Base-by-base conservation (phyloP, 2,329 filamentous ascomycete genomes). In the Aspergillus phoenicis region DNA sequence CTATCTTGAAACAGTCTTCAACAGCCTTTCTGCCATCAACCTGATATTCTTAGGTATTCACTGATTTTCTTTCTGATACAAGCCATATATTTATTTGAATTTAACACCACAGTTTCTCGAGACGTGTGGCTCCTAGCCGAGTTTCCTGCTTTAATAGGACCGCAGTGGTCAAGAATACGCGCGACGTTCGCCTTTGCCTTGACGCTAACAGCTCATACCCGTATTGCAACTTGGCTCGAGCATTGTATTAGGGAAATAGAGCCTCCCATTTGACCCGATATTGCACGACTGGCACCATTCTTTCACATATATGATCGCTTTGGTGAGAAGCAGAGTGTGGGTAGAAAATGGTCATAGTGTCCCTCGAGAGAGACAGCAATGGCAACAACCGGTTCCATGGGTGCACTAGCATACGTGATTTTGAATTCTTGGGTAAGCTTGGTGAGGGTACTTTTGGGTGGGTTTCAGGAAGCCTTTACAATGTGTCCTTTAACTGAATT, bases 371-470 rank as follows among this genome's bases (percentile, higher is more conserved):
- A 47, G 71, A 76, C 52, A 70, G 68, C 60, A 70, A 78, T 73
- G 85, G 76, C 63, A 80, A 73, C 73, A 80, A 75, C 71, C 89
- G 85, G 66, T 99, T 96, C 75, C 82, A 83, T 57, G 95, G 95
- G 64, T 97, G 94, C 81, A 95, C 93, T 52, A 75, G 71, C 47
- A 78, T 79, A 45, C 73, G 73, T 15, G 74, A 80, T 38, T 79
- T 76, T 62, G 74, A 75, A 56, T 79, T 77, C 52, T 55, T 76
- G 53, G 74, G 70, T 52, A 81, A 81, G 87, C 85, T 99, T 59
- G 94, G 94, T 68, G 94, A 98, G 76, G 94, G 94, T 63, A 98
- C 94, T 22, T 98, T 98, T 79, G 94, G 94, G 88, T 91, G 79
- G 69, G 86, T 73, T 53, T 54, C 17, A 28, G 4, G n/a, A 33